Evolutionary conservation across 2,329 filamentous ascomycete species (phyloP), one percentile per base, ranked within the genome.

Genomic region (Parasarocladium wereldwijsianum): DNA sequence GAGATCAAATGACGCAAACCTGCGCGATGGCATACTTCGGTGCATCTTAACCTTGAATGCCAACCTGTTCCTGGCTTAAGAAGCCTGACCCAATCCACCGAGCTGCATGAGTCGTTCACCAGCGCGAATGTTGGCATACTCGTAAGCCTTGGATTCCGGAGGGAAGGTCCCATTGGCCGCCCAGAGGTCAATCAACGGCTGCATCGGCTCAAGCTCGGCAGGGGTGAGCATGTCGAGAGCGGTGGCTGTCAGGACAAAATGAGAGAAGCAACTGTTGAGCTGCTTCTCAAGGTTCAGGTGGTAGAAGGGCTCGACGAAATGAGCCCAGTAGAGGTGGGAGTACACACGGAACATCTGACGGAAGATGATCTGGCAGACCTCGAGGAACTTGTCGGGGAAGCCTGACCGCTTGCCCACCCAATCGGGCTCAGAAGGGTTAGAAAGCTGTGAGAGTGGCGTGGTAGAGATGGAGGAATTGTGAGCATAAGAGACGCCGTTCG

Each of bases 281-380:
- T 83, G 77, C 50, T 85, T 80, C 52, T 80, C 76, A 8, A 80
- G 60, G 57, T 81, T 84, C 40, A 87, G 66, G 51, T 86, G 77
- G 57, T 84, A 87, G 55, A 85, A 84, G 5, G 79, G 80, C 41
- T 84, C 79, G 36, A 76, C 61, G 55, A 83, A 98, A 55, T 98
- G 90, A 34, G 86, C 83, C 70, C 93, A 94, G 64, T 98, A 98
- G 36, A 98, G 74, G 55, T 98, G 90, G 27, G 90, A 79, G 49
- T 98, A 98, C 43, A 94, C 87, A 35, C 90, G 81, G 66, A 98
- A 96, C 79, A 98, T 96, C 58, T 94, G 90, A 44, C 86, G 80
- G 62, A 94, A 87, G 46, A 94, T 90, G 40, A 78, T 78, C 62
- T 92, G 85, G 62, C 87, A 90, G 42, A 93, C 85, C 37, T 78